Base-by-base conservation (phyloP, 352 stramenopile genomes). In the Thalassiosira livingstoniorum region DNA sequence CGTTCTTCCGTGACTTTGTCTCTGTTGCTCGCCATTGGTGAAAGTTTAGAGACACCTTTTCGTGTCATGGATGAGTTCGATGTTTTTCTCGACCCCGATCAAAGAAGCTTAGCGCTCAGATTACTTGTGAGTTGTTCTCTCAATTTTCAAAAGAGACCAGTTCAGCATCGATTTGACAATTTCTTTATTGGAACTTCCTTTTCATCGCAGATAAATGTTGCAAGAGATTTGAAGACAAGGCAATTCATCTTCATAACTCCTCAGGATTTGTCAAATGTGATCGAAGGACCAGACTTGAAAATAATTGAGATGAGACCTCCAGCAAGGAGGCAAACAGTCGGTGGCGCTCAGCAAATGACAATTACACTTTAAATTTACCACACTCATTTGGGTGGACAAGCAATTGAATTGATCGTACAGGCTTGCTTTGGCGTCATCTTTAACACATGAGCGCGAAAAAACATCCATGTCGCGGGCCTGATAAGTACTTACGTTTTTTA, bases 11-110 rank as follows among this genome's bases (percentile, higher is more conserved):
- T 97, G 18, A 98, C 98, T 72, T 95, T 99, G 37, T 97, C 97
- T 31, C 87, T 99, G 47, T 89, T 99, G 54, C 84, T 99, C 61
- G 97, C 97, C 18, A 92, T 99, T 11, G 97, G 94, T 4, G 83
- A 95, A 66, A 88, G 80, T 60, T 77, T 97, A 21, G 93, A 97
- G 67, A 94, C 90, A 68, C 97, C 97, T 21, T 99, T 99, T 85
- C 94, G 97, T 73, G 96, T 99, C 42, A 98, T 99, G 96, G 97
- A 99, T 83, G 97, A 99, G 91, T 99, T 99, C 82, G 97, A 99
- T 87, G 97, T 99, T 35, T 99, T 99, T 78, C 98, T 99, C 93
- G 98, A 99, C 91, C 96, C 97, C 27, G 94, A 98, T 34, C 97
- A 97, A 64, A 93, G 97, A 54, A 98, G 98, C 37, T 96, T 98